phyloP scores from a whole-genome alignment of 345 rosid species.

The Populus davidiana region DNA sequence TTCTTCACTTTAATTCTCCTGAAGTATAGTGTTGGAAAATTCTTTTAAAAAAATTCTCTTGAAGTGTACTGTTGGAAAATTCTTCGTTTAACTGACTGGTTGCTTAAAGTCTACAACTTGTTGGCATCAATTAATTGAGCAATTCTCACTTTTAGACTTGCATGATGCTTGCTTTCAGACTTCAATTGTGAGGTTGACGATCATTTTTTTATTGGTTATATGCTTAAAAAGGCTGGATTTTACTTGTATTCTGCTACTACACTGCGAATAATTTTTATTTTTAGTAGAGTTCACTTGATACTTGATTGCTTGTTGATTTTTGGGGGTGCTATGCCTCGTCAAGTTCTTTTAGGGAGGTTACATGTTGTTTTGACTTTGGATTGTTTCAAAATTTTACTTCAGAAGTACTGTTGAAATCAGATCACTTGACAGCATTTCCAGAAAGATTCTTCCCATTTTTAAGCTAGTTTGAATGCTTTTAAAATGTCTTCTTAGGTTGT shows the following conservation, averaged over 20 bases:
- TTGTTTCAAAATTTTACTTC: background rate
- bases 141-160: background rate
- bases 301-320: background rate
- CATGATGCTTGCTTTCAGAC: background rate
- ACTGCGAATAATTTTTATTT: background rate
- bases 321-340: background rate
- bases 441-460: background rate
- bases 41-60: background rate
- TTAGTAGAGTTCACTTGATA: background rate
- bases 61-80: background rate
- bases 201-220: slow-evolving; percentile 5
- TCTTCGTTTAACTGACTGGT: background rate
- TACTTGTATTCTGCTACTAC: background rate
- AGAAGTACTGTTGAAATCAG: background rate
- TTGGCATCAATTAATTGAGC: background rate
- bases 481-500: background rate
- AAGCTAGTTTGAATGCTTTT: background rate
- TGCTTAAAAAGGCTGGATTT: slow-evolving; percentile 1
- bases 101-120: background rate
- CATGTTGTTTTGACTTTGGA: background rate
- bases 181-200: background rate
- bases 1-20: slow-evolving; percentile 5
- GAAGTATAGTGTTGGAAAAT: background rate
- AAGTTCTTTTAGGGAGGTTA: too few relatives aligned
- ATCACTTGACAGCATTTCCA: background rate